Conservation (phyloP, 768 basidiomycete genomes). For the Podaxis rugospora region DNA sequence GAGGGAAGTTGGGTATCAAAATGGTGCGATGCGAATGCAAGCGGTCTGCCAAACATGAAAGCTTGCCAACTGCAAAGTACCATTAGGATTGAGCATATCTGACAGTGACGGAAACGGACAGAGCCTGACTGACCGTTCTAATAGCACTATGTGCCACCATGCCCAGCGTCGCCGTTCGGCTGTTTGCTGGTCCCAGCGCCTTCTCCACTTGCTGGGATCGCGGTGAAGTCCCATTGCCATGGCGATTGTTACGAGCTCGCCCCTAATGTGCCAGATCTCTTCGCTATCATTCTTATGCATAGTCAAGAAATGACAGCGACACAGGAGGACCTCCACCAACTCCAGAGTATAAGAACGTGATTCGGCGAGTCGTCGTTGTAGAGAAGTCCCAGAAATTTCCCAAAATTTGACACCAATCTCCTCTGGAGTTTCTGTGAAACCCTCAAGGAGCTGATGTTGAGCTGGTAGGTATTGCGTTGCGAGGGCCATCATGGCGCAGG, state of each 20-base stretch:
- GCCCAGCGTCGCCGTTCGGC: conserved; percentile 83
- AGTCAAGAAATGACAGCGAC: conserved; percentile 67
- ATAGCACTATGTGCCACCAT: conserved; percentile 84
- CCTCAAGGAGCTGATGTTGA: conserved; percentile 56
- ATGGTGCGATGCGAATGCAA: conserved; percentile 73
- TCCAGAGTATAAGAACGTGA: conserved; percentile 62
- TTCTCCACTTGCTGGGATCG: conserved; percentile 77
- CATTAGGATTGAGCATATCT: conserved; percentile 10
- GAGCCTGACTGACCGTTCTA: conserved; percentile 56
- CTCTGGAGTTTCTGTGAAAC: conserved; percentile 45
- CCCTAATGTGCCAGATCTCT: conserved; percentile 74
- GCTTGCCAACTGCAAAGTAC: conserved; percentile 66
- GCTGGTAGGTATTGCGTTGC: conserved; percentile 69
- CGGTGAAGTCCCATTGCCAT: conserved; percentile 84
- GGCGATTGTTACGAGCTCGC: conserved; percentile 69
- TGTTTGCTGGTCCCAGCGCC: conserved; percentile 47
- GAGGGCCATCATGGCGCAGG: conserved; percentile 71
- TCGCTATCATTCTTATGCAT: conserved; percentile 74
- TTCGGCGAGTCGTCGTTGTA: conserved; percentile 59
- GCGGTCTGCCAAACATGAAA: conserved; percentile 80
- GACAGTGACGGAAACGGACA: conserved; percentile 5
- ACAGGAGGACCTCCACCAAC: conserved; percentile 69
- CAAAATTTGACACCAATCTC: conserved; percentile 66
- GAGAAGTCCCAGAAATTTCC: conserved; percentile 59
- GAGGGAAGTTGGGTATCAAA: conserved; percentile 80